Base-by-base conservation (phyloP, 2,329 filamentous ascomycete genomes). In the Apiospora malaysiana region DNA sequence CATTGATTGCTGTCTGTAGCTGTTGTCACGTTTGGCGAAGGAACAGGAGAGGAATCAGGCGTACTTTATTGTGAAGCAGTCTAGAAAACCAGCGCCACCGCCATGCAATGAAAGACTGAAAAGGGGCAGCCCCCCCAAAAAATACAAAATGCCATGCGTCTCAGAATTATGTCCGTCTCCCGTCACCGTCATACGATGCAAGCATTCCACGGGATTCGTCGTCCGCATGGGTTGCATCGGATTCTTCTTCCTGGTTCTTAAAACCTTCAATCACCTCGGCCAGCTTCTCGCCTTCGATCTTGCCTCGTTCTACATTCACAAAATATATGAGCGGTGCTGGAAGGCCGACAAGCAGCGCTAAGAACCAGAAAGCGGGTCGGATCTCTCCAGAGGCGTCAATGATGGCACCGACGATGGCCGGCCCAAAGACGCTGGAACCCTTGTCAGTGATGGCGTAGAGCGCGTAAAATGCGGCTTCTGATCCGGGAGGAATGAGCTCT, bases 361-460 rank as follows among this genome's bases (percentile, higher is more conserved):
- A 85, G 79, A 99, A 99, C 87, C 93, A 94, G 81, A 99, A 99
- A 0, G 95, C 95, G 8, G 93, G 93, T 67, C 93, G 87, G 71
- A 96, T 95, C 75, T 93, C 91, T 6, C 93, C 93, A 40, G 92
- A 92, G 68, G 85, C 89, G 81, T 98, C 95, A 16, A 96, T 97
- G 74, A 99, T 97, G 16, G 91, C 90, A 1, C 95, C 96, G 0
- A 99, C 96, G 78, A 99, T 95, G 0, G 94, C 93, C 0, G 96
- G 96, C 0, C 96, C 96, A 81, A 99, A 98, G 2, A 98, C 87
- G 78, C 93, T 97, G 27, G 93, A 96, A 0, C 95, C 95, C 81
- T 99, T 99, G 81, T 99, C 96, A 1, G 96, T 98, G 74, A 98
- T 98, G 46, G 96, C 96, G 79, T 98, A 99, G 1, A 99, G 86